Evolutionary conservation across 306 rosid genomes (phyloP), one percentile per base, ranked within the genome.

Genomic region (Cucurbita pepo): DNA sequence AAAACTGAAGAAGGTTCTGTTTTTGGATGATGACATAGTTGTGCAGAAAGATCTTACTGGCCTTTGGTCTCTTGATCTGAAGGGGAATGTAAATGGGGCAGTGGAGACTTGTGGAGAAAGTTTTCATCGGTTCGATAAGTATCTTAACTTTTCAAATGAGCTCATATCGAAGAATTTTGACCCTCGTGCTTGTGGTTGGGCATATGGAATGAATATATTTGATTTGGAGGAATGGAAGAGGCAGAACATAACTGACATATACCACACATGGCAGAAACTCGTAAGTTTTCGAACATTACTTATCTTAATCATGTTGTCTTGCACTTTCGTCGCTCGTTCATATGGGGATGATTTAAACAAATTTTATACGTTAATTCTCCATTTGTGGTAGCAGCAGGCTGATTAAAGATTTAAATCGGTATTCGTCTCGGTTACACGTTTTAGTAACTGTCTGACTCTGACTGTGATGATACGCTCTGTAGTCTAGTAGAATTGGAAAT

Each of bases 171-270:
- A 64, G 56, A 75, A 75, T 38, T 75, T 75, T 51, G 72, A 75
- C 34, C 78, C 78, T 60, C 78, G 69, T 64, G 72, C 78, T 8
- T 75, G 78, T 60, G 78, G 78, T 19, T 75, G 78, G 78, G 78
- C 78, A 10, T 75, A 59, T 37, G 78, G 78, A 30, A 61, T 75
- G 78, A 75, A 75, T 53, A n/a, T 75, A 15, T 75, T 75, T 51
- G 78, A 75, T 51, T 75, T 75, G 71, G 61, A 59, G 44, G 78
- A 52, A 59, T 75, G 78, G 78, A 75, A 40, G 38, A 75, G 56
- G 22, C 59, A 30, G 70, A 62, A 61, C 69, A 50, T 75, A 36
- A 75, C 78, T 12, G 71, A 48, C 25, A 50, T 48, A 38, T 75
- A 75, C 21, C 78, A 62, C 69, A 59, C 55, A 19, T 75, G 78